Evolutionary conservation across 176 grass and related monocot species (phyloP).

Genomic region (Lolium rigidum): DNA sequence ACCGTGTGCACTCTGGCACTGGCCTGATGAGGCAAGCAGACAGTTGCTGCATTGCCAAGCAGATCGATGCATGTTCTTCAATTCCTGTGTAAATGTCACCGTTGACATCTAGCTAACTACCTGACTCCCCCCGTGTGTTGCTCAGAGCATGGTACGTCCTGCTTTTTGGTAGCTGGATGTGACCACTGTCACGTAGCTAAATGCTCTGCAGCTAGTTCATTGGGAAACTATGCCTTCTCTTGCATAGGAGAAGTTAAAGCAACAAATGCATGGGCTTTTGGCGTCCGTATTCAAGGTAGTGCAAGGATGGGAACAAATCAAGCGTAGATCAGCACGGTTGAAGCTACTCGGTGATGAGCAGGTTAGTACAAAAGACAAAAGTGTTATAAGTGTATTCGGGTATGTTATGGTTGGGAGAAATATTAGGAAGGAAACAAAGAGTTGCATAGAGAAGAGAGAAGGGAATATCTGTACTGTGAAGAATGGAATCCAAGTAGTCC

Average conservation of each 20-base stretch:
- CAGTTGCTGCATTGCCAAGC: constrained; percentile 1
- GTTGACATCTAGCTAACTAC: constrained; percentile 30
- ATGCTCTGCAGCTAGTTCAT: constrained; percentile 27
- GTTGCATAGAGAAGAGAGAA: constrained; percentile 40
- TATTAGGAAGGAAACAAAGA: constrained; percentile 33
- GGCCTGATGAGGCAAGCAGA: neutral
- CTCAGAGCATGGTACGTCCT: neutral
- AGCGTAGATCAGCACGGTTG: neutral
- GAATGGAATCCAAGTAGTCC: constrained; percentile 54
- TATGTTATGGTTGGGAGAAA: constrained; percentile 20
- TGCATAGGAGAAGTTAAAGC: constrained; percentile 22
- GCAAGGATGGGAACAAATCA: constrained; percentile 32
- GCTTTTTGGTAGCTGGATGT: constrained; percentile 5
- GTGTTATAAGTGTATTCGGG: constrained; percentile 20
- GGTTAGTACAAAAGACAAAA: constrained; percentile 10
- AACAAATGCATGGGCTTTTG: neutral
- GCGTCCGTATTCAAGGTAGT: neutral
- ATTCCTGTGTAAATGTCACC: constrained; percentile 18
- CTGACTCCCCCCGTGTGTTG: neutral
- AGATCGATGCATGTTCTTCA: constrained; percentile 7
- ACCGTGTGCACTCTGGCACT: neutral
- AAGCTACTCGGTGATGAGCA: neutral
- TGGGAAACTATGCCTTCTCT: constrained; percentile 15
- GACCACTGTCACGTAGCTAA: neutral
- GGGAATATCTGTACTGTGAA: constrained; percentile 47